These are phyloP conservation scores for Fusarium xylarioides DNA, from an alignment of 2,329 filamentous ascomycete species.

Conservation along the genomic window DNA sequence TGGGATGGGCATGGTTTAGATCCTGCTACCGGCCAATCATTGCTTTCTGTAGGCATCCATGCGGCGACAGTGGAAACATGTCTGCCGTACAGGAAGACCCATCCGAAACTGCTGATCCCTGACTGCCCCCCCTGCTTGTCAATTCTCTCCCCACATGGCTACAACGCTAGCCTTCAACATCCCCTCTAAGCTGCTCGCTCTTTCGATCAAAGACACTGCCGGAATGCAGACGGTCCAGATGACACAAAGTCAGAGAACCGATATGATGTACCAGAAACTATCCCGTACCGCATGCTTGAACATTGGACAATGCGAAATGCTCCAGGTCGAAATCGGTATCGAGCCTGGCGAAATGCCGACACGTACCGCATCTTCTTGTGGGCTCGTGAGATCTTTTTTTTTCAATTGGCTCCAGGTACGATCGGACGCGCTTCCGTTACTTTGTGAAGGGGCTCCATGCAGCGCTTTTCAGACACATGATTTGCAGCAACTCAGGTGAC, in stretches of 20 bases:
- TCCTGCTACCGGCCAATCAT: constrained; percentile 37
- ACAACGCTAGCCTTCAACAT: constrained; percentile 31
- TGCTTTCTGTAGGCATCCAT: constrained; percentile 26
- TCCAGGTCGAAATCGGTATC: neutral
- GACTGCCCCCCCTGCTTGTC: constrained; percentile 35
- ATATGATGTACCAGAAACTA: neutral
- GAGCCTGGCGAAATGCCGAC: constrained; percentile 29
- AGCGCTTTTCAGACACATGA: constrained; percentile 44
- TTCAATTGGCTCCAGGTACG: constrained; percentile 40
- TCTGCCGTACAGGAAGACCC: constrained; percentile 42
- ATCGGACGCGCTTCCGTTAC: constrained; percentile 35
- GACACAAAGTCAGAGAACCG: constrained; percentile 8
- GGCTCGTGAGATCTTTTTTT: constrained; percentile 31
- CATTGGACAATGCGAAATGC: neutral
- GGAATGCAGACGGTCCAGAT: constrained; percentile 6
- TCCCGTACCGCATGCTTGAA: constrained; percentile 15
- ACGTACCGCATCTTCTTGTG: constrained; percentile 21
- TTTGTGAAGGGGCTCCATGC: constrained; percentile 39
- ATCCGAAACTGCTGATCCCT: constrained; percentile 40
- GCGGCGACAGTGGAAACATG: constrained; percentile 45
- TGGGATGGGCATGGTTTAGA: constrained; percentile 28
- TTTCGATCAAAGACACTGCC: constrained; percentile 15
- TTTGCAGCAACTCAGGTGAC: constrained; percentile 45
- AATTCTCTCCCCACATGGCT: constrained; percentile 40
- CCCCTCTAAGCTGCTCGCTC: constrained; percentile 20